Percentiles rank a stretch among this genome's conserved stretches.
phyloP scores from a whole-genome alignment of 2,329 filamentous ascomycete genomes.

The Hysterium pulicare region DNA sequence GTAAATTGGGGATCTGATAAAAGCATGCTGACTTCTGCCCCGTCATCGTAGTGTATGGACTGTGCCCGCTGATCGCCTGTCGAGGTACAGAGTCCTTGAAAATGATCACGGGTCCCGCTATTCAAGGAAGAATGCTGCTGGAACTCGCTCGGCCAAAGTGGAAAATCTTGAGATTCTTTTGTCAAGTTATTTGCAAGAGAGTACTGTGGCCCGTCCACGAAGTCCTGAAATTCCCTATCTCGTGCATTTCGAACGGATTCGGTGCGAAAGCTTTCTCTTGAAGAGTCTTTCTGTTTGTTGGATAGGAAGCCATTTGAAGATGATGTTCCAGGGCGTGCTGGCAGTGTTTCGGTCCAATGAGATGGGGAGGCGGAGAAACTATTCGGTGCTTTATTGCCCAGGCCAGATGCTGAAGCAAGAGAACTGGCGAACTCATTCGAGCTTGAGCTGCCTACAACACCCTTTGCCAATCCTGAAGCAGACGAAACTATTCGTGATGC shows the following conservation, averaged over 20 bases:
- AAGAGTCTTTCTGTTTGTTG: background rate
- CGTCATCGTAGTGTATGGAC: constrained; percentile 7
- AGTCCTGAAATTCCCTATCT: constrained; percentile 7
- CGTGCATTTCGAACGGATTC: background rate
- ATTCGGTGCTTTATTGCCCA: constrained; percentile 8
- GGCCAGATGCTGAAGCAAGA: constrained; percentile 5
- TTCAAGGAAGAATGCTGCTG: background rate
- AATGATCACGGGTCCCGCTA: background rate
- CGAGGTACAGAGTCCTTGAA: background rate
- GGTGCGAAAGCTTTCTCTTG: constrained; percentile 7
- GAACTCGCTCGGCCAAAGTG: constrained; percentile 1
- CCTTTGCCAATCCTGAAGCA: constrained; percentile 12
- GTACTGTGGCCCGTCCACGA: background rate
- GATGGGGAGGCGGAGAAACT: constrained; percentile 5
- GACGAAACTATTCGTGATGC: constrained; percentile 14
- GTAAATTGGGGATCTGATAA: constrained; percentile 9
- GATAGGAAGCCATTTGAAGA: background rate
- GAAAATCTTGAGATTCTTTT: background rate
- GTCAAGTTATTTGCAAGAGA: background rate
- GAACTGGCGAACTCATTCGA: constrained; percentile 7
- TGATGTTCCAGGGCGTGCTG: background rate
- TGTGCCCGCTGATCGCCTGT: no score
- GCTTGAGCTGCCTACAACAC: constrained; percentile 7
- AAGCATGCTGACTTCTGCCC: constrained; percentile 11
- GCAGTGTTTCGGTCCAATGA: constrained; percentile 10